Percentiles rank a stretch among this genome's conserved stretches.
phyloP scores from a whole-genome alignment of 1,284 basidiomycete genomes.

The Tylopilus sp. region DNA sequence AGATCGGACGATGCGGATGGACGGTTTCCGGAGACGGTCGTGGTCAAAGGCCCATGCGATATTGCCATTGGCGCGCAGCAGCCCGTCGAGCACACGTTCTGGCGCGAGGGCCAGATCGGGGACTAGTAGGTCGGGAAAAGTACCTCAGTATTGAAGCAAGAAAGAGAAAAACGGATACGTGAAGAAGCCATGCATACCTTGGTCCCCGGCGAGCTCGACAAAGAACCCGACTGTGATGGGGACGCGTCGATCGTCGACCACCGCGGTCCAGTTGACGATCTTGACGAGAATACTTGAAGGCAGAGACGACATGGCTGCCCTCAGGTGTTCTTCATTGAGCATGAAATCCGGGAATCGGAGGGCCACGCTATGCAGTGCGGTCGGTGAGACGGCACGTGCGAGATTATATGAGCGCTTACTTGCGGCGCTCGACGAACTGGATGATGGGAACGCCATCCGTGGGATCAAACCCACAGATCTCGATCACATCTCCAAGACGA shows the following conservation, averaged over 20 bases:
- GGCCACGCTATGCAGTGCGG: background rate
- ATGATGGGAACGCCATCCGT: conserved; percentile 20
- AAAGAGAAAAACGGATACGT: background rate
- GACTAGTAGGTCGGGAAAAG: background rate
- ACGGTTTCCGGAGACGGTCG: conserved; percentile 5
- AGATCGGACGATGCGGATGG: conserved; percentile 14
- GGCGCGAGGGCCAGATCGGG: conserved; percentile 1
- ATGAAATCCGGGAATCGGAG: conserved; percentile 13
- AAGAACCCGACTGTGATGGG: conserved; percentile 21
- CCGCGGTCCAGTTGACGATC: conserved; percentile 20
- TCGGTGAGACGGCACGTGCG: background rate
- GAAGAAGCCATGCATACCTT: conserved; percentile 1
- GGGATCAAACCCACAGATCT: conserved; percentile 22
- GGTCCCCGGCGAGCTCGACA: conserved; percentile 13
- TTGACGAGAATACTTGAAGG: background rate
- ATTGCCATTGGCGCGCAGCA: conserved; percentile 5
- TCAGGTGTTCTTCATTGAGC: conserved; percentile 16
- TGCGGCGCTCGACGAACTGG: conserved; percentile 16
- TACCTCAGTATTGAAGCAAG: too few species aligned
- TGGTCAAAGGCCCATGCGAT: background rate
- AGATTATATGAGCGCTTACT: conserved; percentile 1
- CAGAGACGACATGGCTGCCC: conserved; percentile 3
- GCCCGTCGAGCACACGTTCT: conserved; percentile 1
- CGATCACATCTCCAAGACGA: conserved; percentile 21
- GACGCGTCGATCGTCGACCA: conserved; percentile 11